Evolutionary conservation across 23 red algal species (phyloP).

Genomic region (Gracilariopsis chorda): DNA sequence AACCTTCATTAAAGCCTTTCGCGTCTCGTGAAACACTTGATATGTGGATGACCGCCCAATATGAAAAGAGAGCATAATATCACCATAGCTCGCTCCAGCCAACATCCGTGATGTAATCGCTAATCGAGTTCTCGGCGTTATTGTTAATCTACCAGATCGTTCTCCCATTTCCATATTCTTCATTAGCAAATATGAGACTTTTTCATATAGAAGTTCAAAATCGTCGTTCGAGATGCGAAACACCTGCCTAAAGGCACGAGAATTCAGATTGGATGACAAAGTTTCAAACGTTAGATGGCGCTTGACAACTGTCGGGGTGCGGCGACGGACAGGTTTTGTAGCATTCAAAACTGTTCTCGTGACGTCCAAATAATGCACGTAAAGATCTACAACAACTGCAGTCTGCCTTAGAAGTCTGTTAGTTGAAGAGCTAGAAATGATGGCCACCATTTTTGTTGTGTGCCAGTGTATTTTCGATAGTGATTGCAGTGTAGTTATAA

Average conservation of each 20-base stretch:
- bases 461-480: no score
- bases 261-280: neutral
- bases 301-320: neutral
- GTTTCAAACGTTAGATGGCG: neutral
- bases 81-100: neutral
- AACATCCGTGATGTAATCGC: neutral
- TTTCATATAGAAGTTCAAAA: neutral
- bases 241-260: neutral
- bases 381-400: neutral
- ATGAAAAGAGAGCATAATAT: neutral
- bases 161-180: slow-evolving; percentile 2
- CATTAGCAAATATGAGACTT: neutral
- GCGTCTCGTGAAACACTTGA: neutral
- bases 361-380: neutral
- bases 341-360: neutral
- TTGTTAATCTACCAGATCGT: neutral
- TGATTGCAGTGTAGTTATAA: neutral
- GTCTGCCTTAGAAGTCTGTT: neutral
- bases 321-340: neutral
- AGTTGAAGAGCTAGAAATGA: neutral
- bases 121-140: neutral
- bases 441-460: neutral
- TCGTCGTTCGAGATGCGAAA: neutral
- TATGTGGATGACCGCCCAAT: neutral
- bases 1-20: neutral